phyloP scores from a whole-genome alignment of 176 grass and related monocot genomes.

The Rhipidocladum racemiflorum region DNA sequence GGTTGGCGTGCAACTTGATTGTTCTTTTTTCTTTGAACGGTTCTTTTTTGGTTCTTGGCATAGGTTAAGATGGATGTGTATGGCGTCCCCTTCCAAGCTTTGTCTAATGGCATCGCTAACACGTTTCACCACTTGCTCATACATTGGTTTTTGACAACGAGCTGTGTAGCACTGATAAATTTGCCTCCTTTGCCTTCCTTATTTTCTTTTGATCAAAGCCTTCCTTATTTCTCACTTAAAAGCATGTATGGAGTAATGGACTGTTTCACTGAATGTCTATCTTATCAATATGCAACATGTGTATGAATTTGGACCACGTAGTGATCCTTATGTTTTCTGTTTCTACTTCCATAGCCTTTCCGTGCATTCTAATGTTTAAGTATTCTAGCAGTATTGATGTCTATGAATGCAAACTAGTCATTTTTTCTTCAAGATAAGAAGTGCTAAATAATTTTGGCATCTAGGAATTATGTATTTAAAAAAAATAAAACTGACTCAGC shows the following conservation, averaged over 20 bases:
- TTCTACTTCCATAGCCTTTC: background rate
- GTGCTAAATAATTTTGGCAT: background rate
- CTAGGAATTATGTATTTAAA: background rate
- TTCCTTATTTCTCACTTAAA: background rate
- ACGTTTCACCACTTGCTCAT: background rate
- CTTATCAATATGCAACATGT: background rate
- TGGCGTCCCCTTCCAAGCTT: background rate
- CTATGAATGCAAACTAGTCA: background rate
- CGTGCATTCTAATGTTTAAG: background rate
- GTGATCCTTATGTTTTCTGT: background rate
- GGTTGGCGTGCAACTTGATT: background rate
- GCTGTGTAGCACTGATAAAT: background rate
- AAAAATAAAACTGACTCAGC: background rate
- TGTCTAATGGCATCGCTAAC: background rate
- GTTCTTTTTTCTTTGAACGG: background rate
- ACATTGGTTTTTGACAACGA: background rate
- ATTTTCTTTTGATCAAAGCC: too few species aligned
- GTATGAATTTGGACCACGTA: background rate
- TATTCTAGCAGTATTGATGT: background rate
- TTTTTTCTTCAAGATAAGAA: background rate
- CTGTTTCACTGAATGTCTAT: too few species aligned
- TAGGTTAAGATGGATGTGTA: background rate
- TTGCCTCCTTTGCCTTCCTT: background rate
- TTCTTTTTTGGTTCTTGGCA: background rate
- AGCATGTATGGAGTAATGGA: too few species aligned